Base-by-base conservation (phyloP, 768 basidiomycete genomes). In the Pilatotrama ljubarskyi region DNA sequence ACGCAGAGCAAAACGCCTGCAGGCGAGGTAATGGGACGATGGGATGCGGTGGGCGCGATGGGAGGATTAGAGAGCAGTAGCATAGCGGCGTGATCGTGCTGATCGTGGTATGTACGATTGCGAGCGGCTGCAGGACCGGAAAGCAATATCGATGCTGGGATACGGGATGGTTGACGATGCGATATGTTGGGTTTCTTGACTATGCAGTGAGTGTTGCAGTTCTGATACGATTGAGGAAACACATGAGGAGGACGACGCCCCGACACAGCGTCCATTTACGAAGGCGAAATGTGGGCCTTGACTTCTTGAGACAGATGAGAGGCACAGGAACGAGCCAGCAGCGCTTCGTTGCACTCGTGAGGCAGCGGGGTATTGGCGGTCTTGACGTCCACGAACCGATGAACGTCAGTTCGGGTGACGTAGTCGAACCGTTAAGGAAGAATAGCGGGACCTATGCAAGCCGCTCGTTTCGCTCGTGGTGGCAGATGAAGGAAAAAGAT, bases 251-350 rank as follows among this genome's bases (percentile, higher is more conserved):
- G 26, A 52, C 17, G 37, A 17, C n/a, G 38, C 18, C 20, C 24
- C 7, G 51, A 20, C 37, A n/a, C n/a, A 22, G 29, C n/a, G 22
- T 42, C 29, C 22, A 49, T 57, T 41, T 57, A 49, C 61, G 52
- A 63, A 58, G 61, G 61, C 61, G 56, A 53, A 63, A 47, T 63
- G 57, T 63, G 36, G 61, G 61, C 61, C 61, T 63, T 63, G 61
- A 38, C 55, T 58, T 56, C 51, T 58, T 55, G 61, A 62, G 48
- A n/a, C n/a, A 57, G 51, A 35, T 32, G 29, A 14, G 25, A 42
- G n/a, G n/a, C n/a, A n/a, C 26, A 35, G 44, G 58, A 46, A 46
- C 14, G 42, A 41, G 5, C 15, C 29, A 10, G 29, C 29, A 10
- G 10, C 10, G 29, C 4, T 32, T 4, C 4, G 10, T 32, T 4